Base-by-base conservation (phyloP, 768 basidiomycete genomes). In the Candolleomyces eurysporus region DNA sequence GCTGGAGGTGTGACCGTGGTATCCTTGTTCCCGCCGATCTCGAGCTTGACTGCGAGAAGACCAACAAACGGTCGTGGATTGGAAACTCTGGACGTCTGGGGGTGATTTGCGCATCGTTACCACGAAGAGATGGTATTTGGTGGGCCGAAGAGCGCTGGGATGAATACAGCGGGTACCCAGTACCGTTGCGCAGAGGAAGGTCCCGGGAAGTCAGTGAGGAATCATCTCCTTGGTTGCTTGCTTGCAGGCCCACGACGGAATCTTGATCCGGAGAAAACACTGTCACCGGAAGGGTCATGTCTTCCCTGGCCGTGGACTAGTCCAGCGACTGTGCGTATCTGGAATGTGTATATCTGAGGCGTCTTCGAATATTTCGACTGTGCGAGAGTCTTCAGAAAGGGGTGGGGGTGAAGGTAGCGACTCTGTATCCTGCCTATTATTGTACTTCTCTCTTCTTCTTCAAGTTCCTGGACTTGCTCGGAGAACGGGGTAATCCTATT, bases 371-470 rank as follows among this genome's bases (percentile, higher is more conserved):
- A 78, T 79, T 56, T 76, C 73, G 8, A 79, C 77, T 5, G 77
- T 78, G 16, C 64, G 71, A 46, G 78, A 73, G 17, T 75, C 78
- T 57, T 81, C 79, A 26, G 71, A 71, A 1, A 59, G 65, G 39
- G 65, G 60, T 40, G 71, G 71, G 43, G 65, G 58, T 1, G 67
- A 64, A 16, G 67, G 65, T 30, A 67, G 68, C n/a, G 65, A 63
- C 1, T 63, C 19, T 26, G n/a, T n/a, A n/a, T n/a, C n/a, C n/a
- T n/a, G n/a, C n/a, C n/a, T n/a, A n/a, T n/a, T n/a, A n/a, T n/a
- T n/a, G n/a, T n/a, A n/a, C n/a, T n/a, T n/a, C n/a, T n/a, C n/a
- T n/a, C n/a, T n/a, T n/a, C n/a, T n/a, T n/a, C n/a, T n/a, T n/a
- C n/a, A n/a, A n/a, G n/a, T n/a, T n/a, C n/a, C n/a, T n/a, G n/a